Evolutionary conservation across 108 stramenopile species (phyloP).

Genomic region (Halocafeteria seosinensis): DNA sequence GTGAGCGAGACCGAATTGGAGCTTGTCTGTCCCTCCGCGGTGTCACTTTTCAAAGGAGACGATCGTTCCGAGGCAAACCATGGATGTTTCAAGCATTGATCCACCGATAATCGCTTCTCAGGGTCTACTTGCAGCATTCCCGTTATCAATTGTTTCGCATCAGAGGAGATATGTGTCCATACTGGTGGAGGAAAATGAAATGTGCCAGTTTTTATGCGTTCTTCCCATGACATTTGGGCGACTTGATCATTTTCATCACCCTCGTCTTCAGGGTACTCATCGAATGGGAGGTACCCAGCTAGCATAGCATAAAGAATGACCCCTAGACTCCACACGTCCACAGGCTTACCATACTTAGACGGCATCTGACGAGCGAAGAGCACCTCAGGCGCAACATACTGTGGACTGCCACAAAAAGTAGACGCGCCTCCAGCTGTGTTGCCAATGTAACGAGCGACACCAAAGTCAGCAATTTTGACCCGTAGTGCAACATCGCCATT

Average conservation of each 20-base stretch:
- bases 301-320: slow-evolving; percentile 43
- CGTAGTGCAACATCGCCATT: background rate
- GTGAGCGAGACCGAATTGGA: too few species aligned
- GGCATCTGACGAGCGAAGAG: background rate
- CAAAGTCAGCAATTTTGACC: slow-evolving; percentile 9
- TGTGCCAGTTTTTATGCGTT: background rate
- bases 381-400: slow-evolving; percentile 32
- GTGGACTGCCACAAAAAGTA: slow-evolving; percentile 16
- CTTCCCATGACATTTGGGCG: background rate
- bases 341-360: background rate
- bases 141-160: slow-evolving; percentile 61
- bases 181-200: slow-evolving; percentile 57
- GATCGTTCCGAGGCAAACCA: slow-evolving; percentile 34
- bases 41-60: background rate
- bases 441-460: background rate
- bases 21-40: background rate
- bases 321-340: slow-evolving; percentile 46
- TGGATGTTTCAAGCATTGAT: slow-evolving; percentile 47
- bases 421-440: background rate
- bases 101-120: slow-evolving; percentile 38
- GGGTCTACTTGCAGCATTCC: slow-evolving; percentile 49
- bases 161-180: slow-evolving; percentile 54
- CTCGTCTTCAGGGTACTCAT: background rate
- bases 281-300: slow-evolving; percentile 36
- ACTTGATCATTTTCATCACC: background rate